Conservation (phyloP, 129 eudicot genomes). For the Sambucus nigra region DNA sequence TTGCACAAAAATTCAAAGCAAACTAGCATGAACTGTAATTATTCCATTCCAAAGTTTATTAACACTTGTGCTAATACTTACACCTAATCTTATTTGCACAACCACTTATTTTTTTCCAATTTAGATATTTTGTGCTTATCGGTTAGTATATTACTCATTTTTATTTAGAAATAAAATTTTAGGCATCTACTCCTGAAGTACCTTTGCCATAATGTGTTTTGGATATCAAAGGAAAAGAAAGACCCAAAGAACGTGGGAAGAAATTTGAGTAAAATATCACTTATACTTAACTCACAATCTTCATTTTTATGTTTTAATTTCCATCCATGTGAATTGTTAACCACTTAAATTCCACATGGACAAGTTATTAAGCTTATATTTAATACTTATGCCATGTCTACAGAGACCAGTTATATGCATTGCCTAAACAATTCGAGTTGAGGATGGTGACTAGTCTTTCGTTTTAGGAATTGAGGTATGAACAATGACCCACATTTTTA, state of each 20-base stretch:
- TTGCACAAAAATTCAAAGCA: too few relatives aligned
- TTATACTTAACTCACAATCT: neutral
- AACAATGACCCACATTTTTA: too few relatives aligned
- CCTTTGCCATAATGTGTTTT: conserved; percentile 75
- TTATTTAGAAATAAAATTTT: too few relatives aligned
- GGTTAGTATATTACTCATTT: too few relatives aligned
- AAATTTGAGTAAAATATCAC: conserved; percentile 42
- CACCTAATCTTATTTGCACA: too few relatives aligned
- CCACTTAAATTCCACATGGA: neutral
- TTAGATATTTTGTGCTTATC: too few relatives aligned
- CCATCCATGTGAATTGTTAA: neutral
- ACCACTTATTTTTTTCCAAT: too few relatives aligned
- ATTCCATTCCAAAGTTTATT: too few relatives aligned
- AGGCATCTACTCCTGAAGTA: conserved; percentile 88
- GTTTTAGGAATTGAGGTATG: conserved; percentile 62
- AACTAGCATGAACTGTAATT: too few relatives aligned
- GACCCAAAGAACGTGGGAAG: conserved; percentile 64
- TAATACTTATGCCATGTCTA: neutral
- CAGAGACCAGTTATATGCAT: conserved; percentile 65
- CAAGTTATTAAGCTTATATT: neutral
- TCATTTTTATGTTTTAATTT: conserved; percentile 1
- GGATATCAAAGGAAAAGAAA: conserved; percentile 64
- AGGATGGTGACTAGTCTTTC: conserved; percentile 70
- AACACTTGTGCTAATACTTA: too few relatives aligned
- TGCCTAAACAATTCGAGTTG: conserved; percentile 64